Percentiles rank a stretch among this genome's conserved stretches.
Evolutionary conservation across 768 basidiomycete species (phyloP).

Genomic region (Panaeolus papilionaceus): DNA sequence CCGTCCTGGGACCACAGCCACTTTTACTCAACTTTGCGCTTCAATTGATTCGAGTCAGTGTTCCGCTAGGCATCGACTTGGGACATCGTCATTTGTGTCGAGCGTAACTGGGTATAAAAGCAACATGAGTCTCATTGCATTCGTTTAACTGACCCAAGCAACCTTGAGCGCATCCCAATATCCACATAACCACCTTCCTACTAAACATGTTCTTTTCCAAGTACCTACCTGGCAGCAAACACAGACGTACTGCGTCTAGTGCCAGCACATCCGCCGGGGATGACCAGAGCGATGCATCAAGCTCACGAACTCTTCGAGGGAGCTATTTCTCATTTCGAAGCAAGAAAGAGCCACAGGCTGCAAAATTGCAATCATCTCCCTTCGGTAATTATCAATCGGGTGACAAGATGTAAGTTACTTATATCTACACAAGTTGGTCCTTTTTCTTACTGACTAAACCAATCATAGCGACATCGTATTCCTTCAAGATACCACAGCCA

Average conservation of each 20-base stretch:
- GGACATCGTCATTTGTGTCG: neutral
- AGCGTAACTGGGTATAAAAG: neutral
- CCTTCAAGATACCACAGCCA: constrained; percentile 54
- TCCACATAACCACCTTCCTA: neutral
- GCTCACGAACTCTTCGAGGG: neutral
- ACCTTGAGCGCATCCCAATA: neutral
- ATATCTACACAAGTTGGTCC: neutral
- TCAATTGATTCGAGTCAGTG: constrained; percentile 1
- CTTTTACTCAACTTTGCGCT: neutral
- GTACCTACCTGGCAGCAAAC: neutral
- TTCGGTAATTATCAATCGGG: constrained; percentile 1
- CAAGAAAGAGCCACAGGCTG: neutral
- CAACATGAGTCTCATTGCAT: neutral
- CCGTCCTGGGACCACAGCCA: neutral
- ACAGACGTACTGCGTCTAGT: neutral
- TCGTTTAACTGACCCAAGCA: neutral
- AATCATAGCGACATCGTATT: constrained; percentile 47
- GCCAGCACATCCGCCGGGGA: neutral
- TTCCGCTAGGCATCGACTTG: neutral
- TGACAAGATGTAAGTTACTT: neutral
- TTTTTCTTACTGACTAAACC: neutral
- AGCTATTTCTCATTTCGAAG: neutral
- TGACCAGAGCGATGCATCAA: neutral
- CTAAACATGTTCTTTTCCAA: neutral
- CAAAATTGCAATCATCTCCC: neutral